Evolutionary conservation across 2,329 filamentous ascomycete genomes (phyloP), one percentile per base, ranked within the genome.

Genomic region (Fusarium beomiforme): DNA sequence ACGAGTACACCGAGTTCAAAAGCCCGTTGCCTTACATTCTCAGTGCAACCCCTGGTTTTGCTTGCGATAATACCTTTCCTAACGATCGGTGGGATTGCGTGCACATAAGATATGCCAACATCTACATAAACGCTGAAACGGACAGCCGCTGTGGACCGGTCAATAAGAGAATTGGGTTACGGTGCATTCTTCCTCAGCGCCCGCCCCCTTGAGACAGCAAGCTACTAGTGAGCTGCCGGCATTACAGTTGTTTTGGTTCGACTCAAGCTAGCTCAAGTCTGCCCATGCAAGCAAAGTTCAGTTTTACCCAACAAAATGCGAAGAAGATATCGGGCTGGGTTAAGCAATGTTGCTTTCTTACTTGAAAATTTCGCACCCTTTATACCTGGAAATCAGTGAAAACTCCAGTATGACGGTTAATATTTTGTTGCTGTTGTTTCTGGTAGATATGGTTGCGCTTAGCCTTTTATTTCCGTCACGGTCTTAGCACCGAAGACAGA

Each of bases 391-490:
- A n/a, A n/a, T n/a, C n/a, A n/a, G n/a, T n/a, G n/a, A n/a, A n/a
- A n/a, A n/a, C n/a, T n/a, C n/a, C n/a, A n/a, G n/a, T n/a, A n/a
- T n/a, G n/a, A n/a, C n/a, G n/a, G n/a, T 10, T 59, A 23, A 5
- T 64, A 13, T 0, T 42, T 3, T 5, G 57, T 21, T 4, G 37
- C n/a, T 31, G 8, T 4, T 26, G 42, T 39, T 54, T 50, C 43
- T 16, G 26, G 16, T 5, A 6, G 2, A 1, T 39, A 36, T 29
- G 51, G 33, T 39, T 44, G 61, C 8, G 6, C 2, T 10, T 31
- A 55, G 58, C 8, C 11, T 24, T 74, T 71, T 2, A 66, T 17
- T 23, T 72, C 69, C 16, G 56, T 31, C 8, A 67, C 57, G 26
- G 37, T 59, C 2, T 51, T 34, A 19, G 53, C 64, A 17, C 60